phyloP scores from a whole-genome alignment of 164 flowering plant species.

The Annona squamosa region DNA sequence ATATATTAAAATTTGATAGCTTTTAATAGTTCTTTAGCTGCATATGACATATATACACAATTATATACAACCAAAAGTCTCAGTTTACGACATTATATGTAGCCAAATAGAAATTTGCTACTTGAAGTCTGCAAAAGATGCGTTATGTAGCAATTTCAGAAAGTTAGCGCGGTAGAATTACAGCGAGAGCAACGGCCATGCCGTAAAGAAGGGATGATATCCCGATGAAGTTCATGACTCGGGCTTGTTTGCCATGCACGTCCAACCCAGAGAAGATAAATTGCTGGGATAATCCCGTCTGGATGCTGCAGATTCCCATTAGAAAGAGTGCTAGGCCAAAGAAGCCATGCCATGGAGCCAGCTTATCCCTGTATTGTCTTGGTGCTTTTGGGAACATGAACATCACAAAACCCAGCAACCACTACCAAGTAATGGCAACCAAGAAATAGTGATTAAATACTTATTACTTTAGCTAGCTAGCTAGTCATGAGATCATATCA shows the following conservation, averaged over 20 bases:
- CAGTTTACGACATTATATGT: too few relatives aligned
- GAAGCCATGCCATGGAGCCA: constrained; percentile 48
- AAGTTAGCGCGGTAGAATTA: not conserved
- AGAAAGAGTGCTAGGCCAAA: constrained; percentile 44
- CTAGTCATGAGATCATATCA: too few relatives aligned
- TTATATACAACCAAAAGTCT: too few relatives aligned
- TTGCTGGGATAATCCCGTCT: constrained; percentile 2
- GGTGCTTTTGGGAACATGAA: constrained; percentile 40
- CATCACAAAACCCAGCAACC: constrained; percentile 35
- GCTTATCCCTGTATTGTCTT: constrained; percentile 24
- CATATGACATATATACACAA: too few relatives aligned
- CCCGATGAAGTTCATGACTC: constrained; percentile 53
- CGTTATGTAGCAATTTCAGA: too few relatives aligned
- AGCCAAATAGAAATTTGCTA: too few relatives aligned
- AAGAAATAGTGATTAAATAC: not conserved
- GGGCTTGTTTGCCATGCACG: constrained; percentile 24
- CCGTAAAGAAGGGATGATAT: constrained; percentile 47
- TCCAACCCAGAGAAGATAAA: constrained; percentile 1
- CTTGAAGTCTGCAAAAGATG: too few relatives aligned
- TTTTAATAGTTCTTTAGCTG: too few relatives aligned
- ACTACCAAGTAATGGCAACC: constrained; percentile 23
- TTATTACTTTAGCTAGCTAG: too few relatives aligned
- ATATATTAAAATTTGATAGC: too few relatives aligned
- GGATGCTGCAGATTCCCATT: constrained; percentile 20
- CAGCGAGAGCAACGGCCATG: constrained; percentile 21